Base-by-base conservation (phyloP, 371 early-diverging fungal species). In the Polyrhizophydium stewartii region DNA sequence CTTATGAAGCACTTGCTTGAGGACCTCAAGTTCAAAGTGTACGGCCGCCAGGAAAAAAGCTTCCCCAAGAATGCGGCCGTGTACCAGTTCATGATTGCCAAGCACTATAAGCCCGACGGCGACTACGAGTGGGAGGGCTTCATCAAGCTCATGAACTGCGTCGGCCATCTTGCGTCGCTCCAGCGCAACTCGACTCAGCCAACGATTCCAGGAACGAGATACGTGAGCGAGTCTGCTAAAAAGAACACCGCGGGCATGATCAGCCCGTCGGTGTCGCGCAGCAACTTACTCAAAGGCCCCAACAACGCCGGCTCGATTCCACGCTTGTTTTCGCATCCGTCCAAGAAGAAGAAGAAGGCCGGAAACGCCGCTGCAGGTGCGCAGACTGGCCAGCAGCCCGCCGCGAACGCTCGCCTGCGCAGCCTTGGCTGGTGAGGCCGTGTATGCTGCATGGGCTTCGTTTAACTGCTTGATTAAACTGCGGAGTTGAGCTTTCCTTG, bases 61-160 rank as follows among this genome's bases (percentile, higher is more conserved):
- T 79, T 78, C 56, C 79, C 79, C 28, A 78, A 76, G 49, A 61
- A 60, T 51, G 65, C 76, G 17, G 63, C 63, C 40, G 58, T 76
- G 19, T 76, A 64, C 57, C 49, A 40, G 30, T 73, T 76, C 65
- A 55, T 9, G 22, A 72, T 78, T 49, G 31, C 61, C 33, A 65
- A 72, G 31, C 17, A 52, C 33, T 61, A 56, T 32, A 58, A 55
- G 25, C 22, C 30, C n/a, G 65, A 62, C 19, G 73, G 71, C 7
- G 74, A 70, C 50, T 76, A 72, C 47, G 76, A 76, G 40, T 78
- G 76, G 76, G 58, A 60, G 25, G 78, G 78, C 0, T 25, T 43
- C 16, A 50, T 78, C 32, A 50, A 0, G 30, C 41, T 46, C 52
- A 67, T 68, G 69, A 78, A 78, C 52, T 56, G 69, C 61, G 72